Evolutionary conservation across 371 early-diverging fungal species (phyloP).

Genomic region (Mortierella sp.): DNA sequence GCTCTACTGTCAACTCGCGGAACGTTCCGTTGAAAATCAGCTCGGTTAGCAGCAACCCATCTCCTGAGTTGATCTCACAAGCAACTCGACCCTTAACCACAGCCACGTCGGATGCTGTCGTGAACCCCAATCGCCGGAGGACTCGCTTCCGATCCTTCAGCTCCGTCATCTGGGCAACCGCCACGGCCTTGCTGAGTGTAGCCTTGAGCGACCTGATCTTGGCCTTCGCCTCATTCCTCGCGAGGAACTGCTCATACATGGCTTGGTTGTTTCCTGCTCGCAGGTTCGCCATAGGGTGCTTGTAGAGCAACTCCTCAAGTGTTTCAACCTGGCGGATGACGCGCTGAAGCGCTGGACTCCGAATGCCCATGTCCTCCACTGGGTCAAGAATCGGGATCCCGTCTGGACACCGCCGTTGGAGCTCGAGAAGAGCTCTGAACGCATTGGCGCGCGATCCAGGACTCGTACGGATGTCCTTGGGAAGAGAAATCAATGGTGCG

Average conservation of each 20-base stretch:
- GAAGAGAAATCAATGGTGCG: conserved; percentile 80
- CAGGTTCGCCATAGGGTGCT: conserved; percentile 64
- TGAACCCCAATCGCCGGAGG: conserved; percentile 89
- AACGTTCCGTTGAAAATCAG: conserved; percentile 99
- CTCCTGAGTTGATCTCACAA: conserved; percentile 97
- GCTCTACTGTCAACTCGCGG: conserved; percentile 89
- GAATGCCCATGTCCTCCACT: conserved; percentile 88
- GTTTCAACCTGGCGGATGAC: conserved; percentile 77
- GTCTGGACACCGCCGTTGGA: conserved; percentile 77
- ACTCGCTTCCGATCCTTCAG: conserved; percentile 90
- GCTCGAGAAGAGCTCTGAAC: conserved; percentile 76
- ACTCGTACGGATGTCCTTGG: conserved; percentile 70
- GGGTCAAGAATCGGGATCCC: conserved; percentile 89
- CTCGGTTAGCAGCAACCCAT: conserved; percentile 98
- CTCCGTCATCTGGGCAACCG: conserved; percentile 91
- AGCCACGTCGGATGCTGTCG: conserved; percentile 83
- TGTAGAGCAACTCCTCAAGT: conserved; percentile 74
- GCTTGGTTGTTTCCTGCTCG: conserved; percentile 62
- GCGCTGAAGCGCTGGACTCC: conserved; percentile 78
- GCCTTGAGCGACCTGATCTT: conserved; percentile 74
- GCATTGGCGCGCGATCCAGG: conserved; percentile 70
- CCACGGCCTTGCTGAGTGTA: conserved; percentile 77
- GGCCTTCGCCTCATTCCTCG: conserved; percentile 66
- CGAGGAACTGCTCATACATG: conserved; percentile 73
- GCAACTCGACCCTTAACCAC: conserved; percentile 98